These are phyloP conservation scores for Quercus bicolor DNA, from an alignment of 306 rosid genomes.

Conservation along the genomic window DNA sequence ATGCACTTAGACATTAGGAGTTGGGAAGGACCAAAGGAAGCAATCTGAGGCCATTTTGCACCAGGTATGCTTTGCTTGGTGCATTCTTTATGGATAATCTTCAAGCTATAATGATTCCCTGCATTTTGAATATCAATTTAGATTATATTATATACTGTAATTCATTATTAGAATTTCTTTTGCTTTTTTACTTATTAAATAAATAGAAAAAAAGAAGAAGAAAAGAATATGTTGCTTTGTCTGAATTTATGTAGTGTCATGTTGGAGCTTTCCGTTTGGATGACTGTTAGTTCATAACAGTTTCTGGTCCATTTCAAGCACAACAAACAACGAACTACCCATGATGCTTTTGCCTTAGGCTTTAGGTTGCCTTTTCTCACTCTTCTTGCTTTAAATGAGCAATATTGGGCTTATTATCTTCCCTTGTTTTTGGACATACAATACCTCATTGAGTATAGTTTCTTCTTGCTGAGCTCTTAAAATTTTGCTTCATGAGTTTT, in stretches of 20 bases:
- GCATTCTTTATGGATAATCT: background rate
- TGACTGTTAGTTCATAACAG: background rate
- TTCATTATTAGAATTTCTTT: background rate
- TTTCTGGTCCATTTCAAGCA: background rate
- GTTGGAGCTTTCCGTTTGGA: too few relatives aligned
- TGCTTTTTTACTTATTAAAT: too few relatives aligned
- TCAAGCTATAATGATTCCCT: background rate
- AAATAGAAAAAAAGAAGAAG: too few relatives aligned
- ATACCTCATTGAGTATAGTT: too few relatives aligned
- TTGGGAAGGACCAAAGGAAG: slow-evolving; percentile 59
- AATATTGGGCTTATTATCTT: background rate
- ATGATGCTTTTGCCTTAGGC: background rate
- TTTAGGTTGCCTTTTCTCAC: background rate
- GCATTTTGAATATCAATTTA: background rate
- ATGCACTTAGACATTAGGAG: slow-evolving; percentile 87
- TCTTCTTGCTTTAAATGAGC: background rate
- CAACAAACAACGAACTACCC: background rate
- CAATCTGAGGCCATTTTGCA: slow-evolving; percentile 84
- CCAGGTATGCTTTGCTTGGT: slow-evolving; percentile 53
- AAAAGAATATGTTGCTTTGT: too few relatives aligned
- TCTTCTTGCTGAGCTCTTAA: too few relatives aligned
- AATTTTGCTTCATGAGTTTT: too few relatives aligned
- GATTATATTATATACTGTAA: background rate
- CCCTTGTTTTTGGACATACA: too few relatives aligned
- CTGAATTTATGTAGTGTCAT: too few relatives aligned